phyloP scores from a whole-genome alignment of 2,329 filamentous ascomycete species.

The Scorias spongiosa region DNA sequence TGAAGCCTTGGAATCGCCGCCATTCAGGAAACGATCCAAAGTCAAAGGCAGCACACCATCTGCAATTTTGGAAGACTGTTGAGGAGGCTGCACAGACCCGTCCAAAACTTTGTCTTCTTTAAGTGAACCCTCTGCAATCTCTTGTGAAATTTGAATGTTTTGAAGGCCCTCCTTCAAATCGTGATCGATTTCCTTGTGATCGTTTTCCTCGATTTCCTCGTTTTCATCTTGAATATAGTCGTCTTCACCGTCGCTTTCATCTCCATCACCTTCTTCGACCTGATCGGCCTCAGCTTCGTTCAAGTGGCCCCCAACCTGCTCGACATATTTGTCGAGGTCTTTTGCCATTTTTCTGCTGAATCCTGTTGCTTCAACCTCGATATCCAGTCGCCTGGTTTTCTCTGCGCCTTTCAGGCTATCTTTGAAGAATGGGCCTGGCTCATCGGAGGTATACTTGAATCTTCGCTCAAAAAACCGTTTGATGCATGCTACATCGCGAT shows the following conservation, averaged over 20 bases:
- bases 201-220: conserved; percentile 5
- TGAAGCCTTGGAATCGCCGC: conserved; percentile 6
- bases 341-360: conserved; percentile 96
- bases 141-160: not conserved
- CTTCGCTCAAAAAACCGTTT: conserved; percentile 84
- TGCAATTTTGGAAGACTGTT: too few species aligned
- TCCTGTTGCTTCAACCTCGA: conserved; percentile 78
- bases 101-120: conserved; percentile 1
- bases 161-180: conserved; percentile 1
- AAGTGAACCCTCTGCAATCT: not conserved
- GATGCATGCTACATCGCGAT: conserved; percentile 87
- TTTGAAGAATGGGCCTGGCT: conserved; percentile 70
- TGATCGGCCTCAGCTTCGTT: conserved; percentile 17
- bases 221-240: conserved; percentile 11
- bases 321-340: conserved; percentile 82
- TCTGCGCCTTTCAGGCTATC: conserved; percentile 54
- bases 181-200: conserved; percentile 2
- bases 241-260: conserved; percentile 23
- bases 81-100: too few species aligned
- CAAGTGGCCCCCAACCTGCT: conserved; percentile 46
- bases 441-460: conserved; percentile 73
- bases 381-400: conserved; percentile 60
- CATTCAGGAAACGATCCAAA: conserved; percentile 8
- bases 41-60: conserved; percentile 4
- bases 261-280: conserved; percentile 24